These are phyloP conservation scores for Paecilomyces sp. DNA, from an alignment of 2,329 filamentous ascomycete genomes.

Conservation along the genomic window DNA sequence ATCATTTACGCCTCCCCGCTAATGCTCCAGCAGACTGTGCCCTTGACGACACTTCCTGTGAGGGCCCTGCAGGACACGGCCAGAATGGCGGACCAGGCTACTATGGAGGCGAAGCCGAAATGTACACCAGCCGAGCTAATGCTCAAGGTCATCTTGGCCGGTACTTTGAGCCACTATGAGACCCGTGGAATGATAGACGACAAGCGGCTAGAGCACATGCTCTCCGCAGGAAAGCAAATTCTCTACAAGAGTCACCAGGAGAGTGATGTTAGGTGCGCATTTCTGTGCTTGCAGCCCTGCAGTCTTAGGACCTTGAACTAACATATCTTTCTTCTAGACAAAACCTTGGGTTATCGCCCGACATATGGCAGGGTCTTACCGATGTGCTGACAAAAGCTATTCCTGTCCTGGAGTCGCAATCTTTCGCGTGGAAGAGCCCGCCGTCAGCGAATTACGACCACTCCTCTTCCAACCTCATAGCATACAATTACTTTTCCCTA, in stretches of 20 bases:
- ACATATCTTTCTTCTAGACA: slow-evolving; percentile 31
- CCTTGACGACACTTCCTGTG: not conserved
- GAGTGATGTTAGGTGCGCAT: slow-evolving; percentile 44
- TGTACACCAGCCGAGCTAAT: slow-evolving; percentile 41
- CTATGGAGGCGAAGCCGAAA: slow-evolving; percentile 23
- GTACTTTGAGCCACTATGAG: slow-evolving; percentile 53
- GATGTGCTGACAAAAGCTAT: slow-evolving; percentile 53
- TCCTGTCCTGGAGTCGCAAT: slow-evolving; percentile 54
- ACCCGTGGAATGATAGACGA: slow-evolving; percentile 54
- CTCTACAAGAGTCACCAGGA: slow-evolving; percentile 52
- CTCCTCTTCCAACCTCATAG: slow-evolving; percentile 55
- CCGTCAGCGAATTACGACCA: slow-evolving; percentile 50
- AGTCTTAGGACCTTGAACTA: slow-evolving; percentile 3
- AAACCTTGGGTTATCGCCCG: slow-evolving; percentile 49
- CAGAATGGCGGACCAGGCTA: slow-evolving; percentile 26
- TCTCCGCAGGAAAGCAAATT: slow-evolving; percentile 54
- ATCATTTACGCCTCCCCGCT: not conserved
- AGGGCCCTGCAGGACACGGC: not conserved
- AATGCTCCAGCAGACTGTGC: not conserved
- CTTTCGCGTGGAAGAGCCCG: slow-evolving; percentile 54
- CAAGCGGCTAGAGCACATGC: slow-evolving; percentile 49
- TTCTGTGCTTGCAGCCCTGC: not conserved
- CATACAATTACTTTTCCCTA: slow-evolving; percentile 50
- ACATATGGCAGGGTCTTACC: slow-evolving; percentile 55
- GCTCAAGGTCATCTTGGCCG: slow-evolving; percentile 40